These are phyloP conservation scores for Conoideocrella luteorostrata DNA, from an alignment of 2,329 filamentous ascomycete genomes.

Conservation along the genomic window DNA sequence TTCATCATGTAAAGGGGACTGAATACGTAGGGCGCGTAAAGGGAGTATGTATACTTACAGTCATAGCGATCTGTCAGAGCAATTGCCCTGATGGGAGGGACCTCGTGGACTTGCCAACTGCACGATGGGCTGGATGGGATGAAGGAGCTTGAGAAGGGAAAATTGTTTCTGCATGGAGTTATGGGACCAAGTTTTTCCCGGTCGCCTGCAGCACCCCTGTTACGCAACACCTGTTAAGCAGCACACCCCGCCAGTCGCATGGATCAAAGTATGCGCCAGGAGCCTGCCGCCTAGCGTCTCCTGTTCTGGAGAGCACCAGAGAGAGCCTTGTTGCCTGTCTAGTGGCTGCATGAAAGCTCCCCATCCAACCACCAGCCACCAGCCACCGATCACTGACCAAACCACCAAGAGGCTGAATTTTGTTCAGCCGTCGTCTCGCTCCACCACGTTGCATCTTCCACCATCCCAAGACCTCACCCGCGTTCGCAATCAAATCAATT, in stretches of 20 bases:
- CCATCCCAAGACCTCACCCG: constrained; percentile 11
- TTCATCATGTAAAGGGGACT: constrained; percentile 31
- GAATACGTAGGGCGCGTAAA: neutral
- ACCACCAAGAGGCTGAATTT: constrained; percentile 23
- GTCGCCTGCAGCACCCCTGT: constrained; percentile 5
- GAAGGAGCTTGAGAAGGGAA: neutral
- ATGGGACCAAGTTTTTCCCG: constrained; percentile 1
- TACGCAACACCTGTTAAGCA: constrained; percentile 10
- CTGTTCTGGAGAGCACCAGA: neutral
- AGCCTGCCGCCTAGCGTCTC: neutral
- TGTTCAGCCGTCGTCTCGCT: constrained; percentile 23
- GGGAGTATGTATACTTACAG: constrained; percentile 25
- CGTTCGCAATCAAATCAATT: neutral
- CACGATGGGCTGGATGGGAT: neutral
- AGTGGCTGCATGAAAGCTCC: constrained; percentile 4
- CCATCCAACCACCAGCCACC: constrained; percentile 18
- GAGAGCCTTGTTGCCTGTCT: neutral
- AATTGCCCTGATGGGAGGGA: neutral
- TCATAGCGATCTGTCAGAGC: constrained; percentile 24
- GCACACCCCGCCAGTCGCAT: constrained; percentile 13
- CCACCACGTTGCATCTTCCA: neutral
- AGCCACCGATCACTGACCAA: no score
- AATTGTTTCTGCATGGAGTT: neutral
- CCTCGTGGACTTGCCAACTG: constrained; percentile 1
- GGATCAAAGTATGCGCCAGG: neutral